Evolutionary conservation across 805 yeast genomes (phyloP), one percentile per base, ranked within the genome.

Genomic region (Komagataella pseudopastoris): DNA sequence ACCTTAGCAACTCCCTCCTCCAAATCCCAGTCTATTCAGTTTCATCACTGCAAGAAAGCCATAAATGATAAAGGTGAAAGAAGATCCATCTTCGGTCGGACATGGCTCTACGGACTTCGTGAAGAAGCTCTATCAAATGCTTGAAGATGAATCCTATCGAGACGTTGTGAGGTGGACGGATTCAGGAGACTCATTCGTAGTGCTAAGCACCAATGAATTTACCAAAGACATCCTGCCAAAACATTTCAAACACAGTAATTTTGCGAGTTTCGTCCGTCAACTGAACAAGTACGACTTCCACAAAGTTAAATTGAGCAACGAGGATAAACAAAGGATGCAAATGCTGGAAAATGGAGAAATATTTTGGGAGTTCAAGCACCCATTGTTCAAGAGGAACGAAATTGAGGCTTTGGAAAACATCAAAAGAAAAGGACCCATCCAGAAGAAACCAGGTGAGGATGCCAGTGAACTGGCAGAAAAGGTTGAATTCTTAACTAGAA

Each of bases 281-380:
- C 73, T 93, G 60, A 93, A 93, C 74, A 93, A 93, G 67, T 93
- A 93, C 63, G 99, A 91, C 67, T 93, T 93, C 71, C 99, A 93
- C 72, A 93, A 93, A 69, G 95, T 93, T 47, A 87, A 91, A 63
- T 73, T 80, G 48, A 71, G 85, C 45, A 77, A 73, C 53, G 85
- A 79, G 54, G 76, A 75, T 58, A 63, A 60, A 54, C 66, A 68
- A 24, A 60, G 55, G 49, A 67, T 72, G 54, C 78, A 79, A 53
- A 85, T 88, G 45, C 88, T 82, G 52, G 79, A 80, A 53, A 81
- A 81, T 59, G 86, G 89, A 45, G 88, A 83, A 52, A 80, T 83
- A 64, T 81, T 90, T 18, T 91, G 98, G 97, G 97, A 91, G 64
- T 91, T 93, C 70, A 81, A 82, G 62, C 98, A 93, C 65, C 95